Conservation (phyloP, 352 stramenopile genomes). For the Thalassiosira mediterranea region DNA sequence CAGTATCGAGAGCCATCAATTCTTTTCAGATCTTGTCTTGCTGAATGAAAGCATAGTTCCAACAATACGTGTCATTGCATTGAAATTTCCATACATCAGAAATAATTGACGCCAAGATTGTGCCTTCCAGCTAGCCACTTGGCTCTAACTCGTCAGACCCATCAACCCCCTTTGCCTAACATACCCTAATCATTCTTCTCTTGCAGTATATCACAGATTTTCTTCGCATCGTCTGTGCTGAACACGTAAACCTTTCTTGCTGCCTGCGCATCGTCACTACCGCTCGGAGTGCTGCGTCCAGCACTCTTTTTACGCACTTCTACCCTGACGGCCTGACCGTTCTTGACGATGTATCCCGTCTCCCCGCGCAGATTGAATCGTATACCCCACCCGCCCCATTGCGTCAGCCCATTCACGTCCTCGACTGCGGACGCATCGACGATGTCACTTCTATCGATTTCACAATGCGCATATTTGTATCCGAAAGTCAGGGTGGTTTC, state of each 20-base stretch:
- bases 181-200: too few relatives aligned
- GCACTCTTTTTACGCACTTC: too few relatives aligned
- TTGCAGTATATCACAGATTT: slow-evolving; percentile 24
- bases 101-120: too few relatives aligned
- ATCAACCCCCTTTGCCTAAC: too few relatives aligned
- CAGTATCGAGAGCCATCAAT: too few relatives aligned
- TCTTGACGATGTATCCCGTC: slow-evolving; percentile 34
- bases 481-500: slow-evolving; percentile 19
- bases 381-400: slow-evolving; percentile 46
- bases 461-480: slow-evolving; percentile 6
- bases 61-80: too few relatives aligned
- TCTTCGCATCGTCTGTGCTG: slow-evolving; percentile 22
- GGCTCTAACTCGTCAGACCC: too few relatives aligned
- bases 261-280: background rate
- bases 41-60: too few relatives aligned
- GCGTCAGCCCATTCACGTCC: slow-evolving; percentile 18
- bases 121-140: too few relatives aligned
- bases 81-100: too few relatives aligned
- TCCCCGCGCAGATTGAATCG: slow-evolving; percentile 24
- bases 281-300: too few relatives aligned
- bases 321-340: slow-evolving; percentile 22
- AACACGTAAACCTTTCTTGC: slow-evolving; percentile 34
- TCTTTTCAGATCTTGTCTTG: too few relatives aligned
- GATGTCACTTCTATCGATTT: slow-evolving; percentile 7
- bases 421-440: slow-evolving; percentile 6